Base-by-base conservation (phyloP, 805 yeast genomes). In the Sugiyamaella boreocaroliniensis region DNA sequence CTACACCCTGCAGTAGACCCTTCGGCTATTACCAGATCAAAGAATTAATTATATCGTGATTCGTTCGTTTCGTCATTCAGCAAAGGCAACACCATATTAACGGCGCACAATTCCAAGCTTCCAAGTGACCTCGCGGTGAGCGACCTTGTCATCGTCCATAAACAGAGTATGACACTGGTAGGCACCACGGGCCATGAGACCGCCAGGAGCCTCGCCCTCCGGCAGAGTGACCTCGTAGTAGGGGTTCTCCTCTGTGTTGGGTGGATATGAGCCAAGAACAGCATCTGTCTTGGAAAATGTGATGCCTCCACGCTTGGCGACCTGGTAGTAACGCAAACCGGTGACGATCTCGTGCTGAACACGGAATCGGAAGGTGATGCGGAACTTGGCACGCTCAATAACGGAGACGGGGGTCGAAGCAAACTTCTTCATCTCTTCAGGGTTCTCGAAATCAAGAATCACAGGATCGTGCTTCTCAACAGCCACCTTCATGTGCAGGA, bases 291-390 rank as follows among this genome's bases (percentile, higher is more conserved):
- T 87, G 66, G 88, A 96, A 42, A 90, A 88, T 22, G 90, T 79
- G 57, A 90, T 86, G 34, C 96, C 96, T 1, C 90, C 82, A 66
- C 89, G 86, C 69, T 88, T 89, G 58, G 89, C 85, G 16, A 80
- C 81, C 68, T 88, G 96, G 58, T 87, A 77, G 68, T 89, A 90
- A 66, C 85, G 83, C 65, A 90, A 78, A 0, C 97, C 97, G 1
- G 97, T 89, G 61, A 90, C 83, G 59, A 90, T 87, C 66, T 87
- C 95, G 63, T 86, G 92, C 69, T 89, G 97, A 34, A 90, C 85
- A 59, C 89, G 79, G 72, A 89, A 90, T 59, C 80, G 82, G 63
- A 89, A 80, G 57, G 74, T 79, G 64, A 89, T 75, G 62, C 80
- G 82, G 70, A 88, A 89, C 34, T 80, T 72, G 15, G 92, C 77